Conservation (phyloP, 345 rosid genomes). For the Salix suchowensis region DNA sequence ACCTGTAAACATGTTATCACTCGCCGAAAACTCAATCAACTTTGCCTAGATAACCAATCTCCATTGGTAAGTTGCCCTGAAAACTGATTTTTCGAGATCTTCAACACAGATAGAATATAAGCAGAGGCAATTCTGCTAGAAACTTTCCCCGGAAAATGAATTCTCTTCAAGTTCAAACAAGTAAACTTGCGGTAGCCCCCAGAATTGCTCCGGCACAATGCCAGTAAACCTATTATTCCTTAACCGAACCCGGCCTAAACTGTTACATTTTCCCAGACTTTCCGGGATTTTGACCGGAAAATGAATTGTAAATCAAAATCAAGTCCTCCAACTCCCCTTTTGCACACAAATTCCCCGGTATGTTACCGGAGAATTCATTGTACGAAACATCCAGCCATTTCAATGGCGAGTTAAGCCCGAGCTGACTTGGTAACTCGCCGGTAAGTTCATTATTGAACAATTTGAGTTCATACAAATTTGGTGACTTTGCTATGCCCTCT, state of each 20-base stretch:
- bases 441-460: slow-evolving; percentile 68
- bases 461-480: slow-evolving; percentile 49
- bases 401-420: slow-evolving; percentile 60
- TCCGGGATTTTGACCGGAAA: slow-evolving; percentile 63
- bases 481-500: slow-evolving; percentile 54
- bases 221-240: slow-evolving; percentile 56
- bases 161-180: slow-evolving; percentile 66
- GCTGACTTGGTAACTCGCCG: slow-evolving; percentile 56
- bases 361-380: slow-evolving; percentile 55
- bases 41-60: slow-evolving; percentile 45
- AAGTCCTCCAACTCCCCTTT: slow-evolving; percentile 47
- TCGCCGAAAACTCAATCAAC: slow-evolving; percentile 51
- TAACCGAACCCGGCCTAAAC: slow-evolving; percentile 61
- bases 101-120: slow-evolving; percentile 52
- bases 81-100: slow-evolving; percentile 55
- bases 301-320: slow-evolving; percentile 57
- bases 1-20: slow-evolving; percentile 45
- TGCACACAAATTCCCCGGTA: slow-evolving; percentile 59
- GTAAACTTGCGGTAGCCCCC: slow-evolving; percentile 65
- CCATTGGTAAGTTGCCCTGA: slow-evolving; percentile 59
- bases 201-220: slow-evolving; percentile 49
- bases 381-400: slow-evolving; percentile 52
- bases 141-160: slow-evolving; percentile 48
- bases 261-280: slow-evolving; percentile 52
- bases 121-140: slow-evolving; percentile 47